phyloP scores from a whole-genome alignment of 2,329 filamentous ascomycete genomes.

The Sclerotinia borealis region DNA sequence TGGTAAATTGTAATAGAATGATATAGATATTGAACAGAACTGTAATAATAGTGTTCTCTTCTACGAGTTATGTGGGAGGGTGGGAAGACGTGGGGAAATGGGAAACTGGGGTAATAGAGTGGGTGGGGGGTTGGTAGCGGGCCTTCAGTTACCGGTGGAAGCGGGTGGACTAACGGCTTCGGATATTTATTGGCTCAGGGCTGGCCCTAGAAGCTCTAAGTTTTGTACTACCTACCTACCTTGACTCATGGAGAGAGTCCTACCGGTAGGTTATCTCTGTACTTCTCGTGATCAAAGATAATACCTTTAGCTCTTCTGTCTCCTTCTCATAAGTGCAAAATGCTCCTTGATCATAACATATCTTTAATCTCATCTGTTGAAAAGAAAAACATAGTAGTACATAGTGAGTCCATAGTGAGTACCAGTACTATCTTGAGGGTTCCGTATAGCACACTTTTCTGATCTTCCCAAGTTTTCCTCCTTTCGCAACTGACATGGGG shows the following conservation, averaged over 20 bases:
- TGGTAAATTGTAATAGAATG: background rate
- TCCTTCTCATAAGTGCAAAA: background rate
- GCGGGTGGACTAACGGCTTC: background rate
- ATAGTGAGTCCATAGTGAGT: no score
- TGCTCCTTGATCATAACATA: background rate
- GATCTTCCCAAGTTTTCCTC: no score
- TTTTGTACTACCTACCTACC: background rate
- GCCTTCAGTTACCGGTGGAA: background rate
- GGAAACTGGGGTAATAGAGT: conserved; percentile 1
- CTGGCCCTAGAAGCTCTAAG: background rate
- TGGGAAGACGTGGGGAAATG: background rate
- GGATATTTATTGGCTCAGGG: background rate
- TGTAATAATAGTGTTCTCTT: no score
- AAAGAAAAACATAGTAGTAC: no score
- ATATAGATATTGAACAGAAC: background rate
- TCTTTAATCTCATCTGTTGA: no score
- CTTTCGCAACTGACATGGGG: background rate
- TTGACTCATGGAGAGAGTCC: no score
- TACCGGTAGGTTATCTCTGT: no score
- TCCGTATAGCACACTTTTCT: no score
- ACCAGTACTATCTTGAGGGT: no score
- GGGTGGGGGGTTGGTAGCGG: background rate
- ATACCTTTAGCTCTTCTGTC: background rate
- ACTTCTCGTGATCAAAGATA: no score
- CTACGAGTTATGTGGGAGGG: background rate